A percentile compares a stretch with the other conserved stretches of the same genome.
Conservation (phyloP, 441 rosid genomes). For the Eruca vesicaria region DNA sequence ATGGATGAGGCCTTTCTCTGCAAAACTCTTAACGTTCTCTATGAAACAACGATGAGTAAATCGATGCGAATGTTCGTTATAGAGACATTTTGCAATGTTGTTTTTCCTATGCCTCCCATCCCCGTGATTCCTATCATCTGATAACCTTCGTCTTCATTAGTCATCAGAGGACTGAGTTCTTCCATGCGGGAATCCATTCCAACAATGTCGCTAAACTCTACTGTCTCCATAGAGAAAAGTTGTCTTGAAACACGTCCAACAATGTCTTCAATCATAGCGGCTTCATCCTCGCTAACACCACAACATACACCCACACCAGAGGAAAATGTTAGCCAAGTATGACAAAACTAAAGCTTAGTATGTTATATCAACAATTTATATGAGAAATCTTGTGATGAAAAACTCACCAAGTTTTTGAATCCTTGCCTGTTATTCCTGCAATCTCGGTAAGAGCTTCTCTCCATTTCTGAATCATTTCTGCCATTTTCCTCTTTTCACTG, state of each 20-base stretch:
- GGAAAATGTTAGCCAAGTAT: not conserved
- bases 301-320: not conserved
- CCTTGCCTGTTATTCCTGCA: conserved; percentile 4
- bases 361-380: too few relatives aligned
- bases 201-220: not conserved
- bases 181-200: conserved; percentile 28
- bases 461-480: conserved; percentile 4
- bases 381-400: not conserved
- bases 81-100: conserved; percentile 27
- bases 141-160: conserved; percentile 13
- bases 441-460: conserved; percentile 13
- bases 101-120: conserved; percentile 43
- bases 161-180: not conserved
- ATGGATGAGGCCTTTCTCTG: not conserved
- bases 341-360: too few relatives aligned
- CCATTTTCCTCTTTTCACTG: not conserved
- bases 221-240: not conserved
- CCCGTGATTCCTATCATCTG: conserved; percentile 40
- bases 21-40: not conserved
- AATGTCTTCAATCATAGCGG: conserved; percentile 28
- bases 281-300: conserved; percentile 26
- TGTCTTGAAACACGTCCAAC: not conserved
- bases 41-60: conserved; percentile 15
- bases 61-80: not conserved
- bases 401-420: conserved; percentile 11